A percentile compares a stretch with the other conserved stretches of the same genome.
These are phyloP conservation scores for Aureobasidium melanogenum DNA, from an alignment of 2,329 filamentous ascomycete species.

Conservation along the genomic window DNA sequence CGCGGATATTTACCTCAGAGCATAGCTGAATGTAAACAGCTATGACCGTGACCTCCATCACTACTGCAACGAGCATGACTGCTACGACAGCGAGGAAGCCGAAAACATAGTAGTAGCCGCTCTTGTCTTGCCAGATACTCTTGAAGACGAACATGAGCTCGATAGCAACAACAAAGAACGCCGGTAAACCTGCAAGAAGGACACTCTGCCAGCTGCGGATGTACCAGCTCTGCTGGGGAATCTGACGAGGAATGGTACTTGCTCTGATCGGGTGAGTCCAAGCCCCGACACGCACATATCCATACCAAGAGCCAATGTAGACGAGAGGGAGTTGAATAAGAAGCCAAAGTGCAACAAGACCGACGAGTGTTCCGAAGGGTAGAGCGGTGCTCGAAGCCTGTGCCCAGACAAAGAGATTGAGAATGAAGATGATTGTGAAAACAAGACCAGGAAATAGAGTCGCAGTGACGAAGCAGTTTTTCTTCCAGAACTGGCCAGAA, in stretches of 20 bases:
- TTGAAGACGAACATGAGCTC: conserved; percentile 82
- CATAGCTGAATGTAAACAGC: conserved; percentile 76
- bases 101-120: conserved; percentile 85
- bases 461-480: conserved; percentile 67
- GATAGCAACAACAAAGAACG: conserved; percentile 82
- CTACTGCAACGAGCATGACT: conserved; percentile 62
- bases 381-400: conserved; percentile 82
- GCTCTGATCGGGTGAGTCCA: conserved; percentile 82
- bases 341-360: conserved; percentile 68
- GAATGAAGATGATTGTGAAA: conserved; percentile 65
- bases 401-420: conserved; percentile 85
- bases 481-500: conserved; percentile 62
- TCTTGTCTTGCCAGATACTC: conserved; percentile 83
- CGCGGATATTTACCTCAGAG: conserved; percentile 47
- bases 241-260: conserved; percentile 58
- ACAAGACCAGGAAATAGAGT: conserved; percentile 69
- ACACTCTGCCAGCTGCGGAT: conserved; percentile 53
- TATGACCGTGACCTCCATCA: conserved; percentile 77
- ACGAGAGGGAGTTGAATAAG: conserved; percentile 80
- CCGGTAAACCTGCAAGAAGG: conserved; percentile 66
- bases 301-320: conserved; percentile 70
- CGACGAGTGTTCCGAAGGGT: conserved; percentile 69
- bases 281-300: conserved; percentile 55
- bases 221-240: conserved; percentile 72
- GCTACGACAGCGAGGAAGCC: conserved; percentile 72